These are phyloP conservation scores for Mangifera indica DNA, from an alignment of 345 rosid species.

Conservation along the genomic window DNA sequence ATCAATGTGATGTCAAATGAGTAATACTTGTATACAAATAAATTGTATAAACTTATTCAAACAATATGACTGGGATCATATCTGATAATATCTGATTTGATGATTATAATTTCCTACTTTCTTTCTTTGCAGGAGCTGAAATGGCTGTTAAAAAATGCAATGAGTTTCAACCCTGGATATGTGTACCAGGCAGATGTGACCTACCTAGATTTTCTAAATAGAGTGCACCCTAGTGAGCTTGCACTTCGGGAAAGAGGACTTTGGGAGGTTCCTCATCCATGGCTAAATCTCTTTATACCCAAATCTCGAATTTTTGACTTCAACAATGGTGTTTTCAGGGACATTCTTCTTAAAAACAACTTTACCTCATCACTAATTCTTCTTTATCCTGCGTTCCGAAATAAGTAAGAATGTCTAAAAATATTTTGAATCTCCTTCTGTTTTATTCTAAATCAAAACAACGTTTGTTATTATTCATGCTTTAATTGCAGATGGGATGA, in stretches of 20 bases:
- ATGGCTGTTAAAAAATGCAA: constrained; percentile 4
- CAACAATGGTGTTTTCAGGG: constrained; percentile 35
- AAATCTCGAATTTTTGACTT: constrained; percentile 34
- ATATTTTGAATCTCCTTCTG: background rate
- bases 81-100: too few relatives aligned
- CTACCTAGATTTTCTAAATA: constrained; percentile 35
- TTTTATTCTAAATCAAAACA: background rate
- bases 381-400: constrained; percentile 32
- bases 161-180: constrained; percentile 17
- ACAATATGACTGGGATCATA: too few relatives aligned
- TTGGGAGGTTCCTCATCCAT: constrained; percentile 51
- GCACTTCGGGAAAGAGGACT: constrained; percentile 32
- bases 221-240: constrained; percentile 32
- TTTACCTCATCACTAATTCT: constrained; percentile 38
- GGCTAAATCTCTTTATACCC: constrained; percentile 48
- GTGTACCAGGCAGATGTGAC: constrained; percentile 25
- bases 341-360: constrained; percentile 39
- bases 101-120: too few relatives aligned
- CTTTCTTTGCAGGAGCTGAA: background rate
- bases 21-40: background rate
- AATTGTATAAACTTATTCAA: too few relatives aligned
- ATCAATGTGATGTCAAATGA: too few relatives aligned
- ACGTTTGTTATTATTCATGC: too few relatives aligned
- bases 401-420: constrained; percentile 28
- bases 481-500: constrained; percentile 34